These are phyloP conservation scores for Wickerhamiella kazuoi DNA, from an alignment of 805 yeast species.

Conservation along the genomic window DNA sequence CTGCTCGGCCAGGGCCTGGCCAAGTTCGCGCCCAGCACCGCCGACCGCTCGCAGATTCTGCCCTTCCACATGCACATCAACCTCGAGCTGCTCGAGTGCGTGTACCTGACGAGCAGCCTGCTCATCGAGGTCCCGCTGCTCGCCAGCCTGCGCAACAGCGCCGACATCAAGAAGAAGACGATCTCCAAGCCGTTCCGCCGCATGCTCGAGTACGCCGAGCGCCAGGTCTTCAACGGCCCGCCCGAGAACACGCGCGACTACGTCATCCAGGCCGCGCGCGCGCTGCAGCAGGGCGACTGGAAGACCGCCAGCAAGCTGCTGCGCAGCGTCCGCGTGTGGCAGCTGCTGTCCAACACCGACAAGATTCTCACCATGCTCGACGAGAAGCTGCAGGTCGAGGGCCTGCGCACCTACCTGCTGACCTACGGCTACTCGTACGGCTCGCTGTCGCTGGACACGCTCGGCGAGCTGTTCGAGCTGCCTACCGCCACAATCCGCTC, in stretches of 20 bases:
- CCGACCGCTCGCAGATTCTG: slow-evolving; percentile 61
- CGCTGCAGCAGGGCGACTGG: slow-evolving; percentile 86
- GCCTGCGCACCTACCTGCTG: slow-evolving; percentile 82
- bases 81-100: slow-evolving; percentile 84
- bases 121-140: slow-evolving; percentile 82
- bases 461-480: slow-evolving; percentile 52
- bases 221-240: slow-evolving; percentile 92
- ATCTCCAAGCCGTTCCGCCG: slow-evolving; percentile 75
- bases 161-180: slow-evolving; percentile 44
- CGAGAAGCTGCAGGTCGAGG: slow-evolving; percentile 70
- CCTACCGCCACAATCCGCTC: slow-evolving; percentile 37
- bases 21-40: slow-evolving; percentile 23
- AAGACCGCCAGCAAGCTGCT: slow-evolving; percentile 52
- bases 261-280: slow-evolving; percentile 80
- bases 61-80: slow-evolving; percentile 99
- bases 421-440: slow-evolving; percentile 62
- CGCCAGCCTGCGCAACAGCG: slow-evolving; percentile 43
- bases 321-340: slow-evolving; percentile 70
- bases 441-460: slow-evolving; percentile 49
- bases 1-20: slow-evolving; percentile 82
- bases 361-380: slow-evolving; percentile 42
- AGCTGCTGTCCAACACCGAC: slow-evolving; percentile 52
- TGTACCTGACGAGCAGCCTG: slow-evolving; percentile 75
- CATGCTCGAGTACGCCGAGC: slow-evolving; percentile 78
- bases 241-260: slow-evolving; percentile 92